Conservation (phyloP, 2,329 filamentous ascomycete species). For the Helicocarpus griseus region DNA sequence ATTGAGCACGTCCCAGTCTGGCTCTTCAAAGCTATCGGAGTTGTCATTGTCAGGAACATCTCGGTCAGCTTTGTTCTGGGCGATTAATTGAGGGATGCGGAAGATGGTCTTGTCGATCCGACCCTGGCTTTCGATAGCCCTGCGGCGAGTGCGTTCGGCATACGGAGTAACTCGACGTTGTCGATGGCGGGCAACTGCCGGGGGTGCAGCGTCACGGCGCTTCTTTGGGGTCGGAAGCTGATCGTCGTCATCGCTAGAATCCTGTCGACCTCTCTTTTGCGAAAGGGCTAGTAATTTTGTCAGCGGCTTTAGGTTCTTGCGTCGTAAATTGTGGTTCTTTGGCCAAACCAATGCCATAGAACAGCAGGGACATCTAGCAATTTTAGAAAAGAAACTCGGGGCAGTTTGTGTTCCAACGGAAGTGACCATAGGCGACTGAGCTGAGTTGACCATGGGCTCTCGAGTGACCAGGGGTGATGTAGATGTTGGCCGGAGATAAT, state of each 20-base stretch:
- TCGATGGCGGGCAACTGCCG: constrained; percentile 7
- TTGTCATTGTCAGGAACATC: neutral
- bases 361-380: constrained; percentile 9
- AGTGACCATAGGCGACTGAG: too few relatives aligned
- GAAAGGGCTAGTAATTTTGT: constrained; percentile 1
- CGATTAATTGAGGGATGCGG: constrained; percentile 23
- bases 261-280: neutral
- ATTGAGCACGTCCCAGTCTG: constrained; percentile 3
- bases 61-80: constrained; percentile 20
- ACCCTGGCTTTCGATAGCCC: constrained; percentile 21
- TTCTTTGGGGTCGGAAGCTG: neutral
- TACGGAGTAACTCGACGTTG: constrained; percentile 16
- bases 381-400: constrained; percentile 1
- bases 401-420: constrained; percentile 5
- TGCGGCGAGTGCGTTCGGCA: constrained; percentile 22
- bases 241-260: neutral
- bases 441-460: too few relatives aligned
- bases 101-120: constrained; percentile 26
- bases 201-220: neutral
- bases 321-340: constrained; percentile 7
- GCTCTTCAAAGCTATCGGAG: neutral
- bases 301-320: constrained; percentile 8
- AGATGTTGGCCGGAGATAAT: too few relatives aligned
- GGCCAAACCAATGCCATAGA: constrained; percentile 7
- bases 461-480: neutral